Percentiles rank a stretch among this genome's conserved stretches.
These are phyloP conservation scores for Cenchrus fungigraminus DNA, from an alignment of 176 grass and related monocot species.

Conservation along the genomic window DNA sequence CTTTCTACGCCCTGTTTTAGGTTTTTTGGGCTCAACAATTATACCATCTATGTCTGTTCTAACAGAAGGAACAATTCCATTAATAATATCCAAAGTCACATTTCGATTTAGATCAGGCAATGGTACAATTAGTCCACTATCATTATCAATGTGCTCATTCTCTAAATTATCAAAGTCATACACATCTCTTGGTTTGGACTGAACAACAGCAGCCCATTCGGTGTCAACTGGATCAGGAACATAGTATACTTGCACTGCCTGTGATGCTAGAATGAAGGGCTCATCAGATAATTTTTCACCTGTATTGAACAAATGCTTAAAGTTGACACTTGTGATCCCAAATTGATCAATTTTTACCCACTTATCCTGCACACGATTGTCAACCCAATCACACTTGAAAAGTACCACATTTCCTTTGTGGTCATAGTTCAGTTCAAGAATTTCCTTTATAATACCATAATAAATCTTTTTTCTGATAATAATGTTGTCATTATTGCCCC, in stretches of 20 bases:
- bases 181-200: not conserved
- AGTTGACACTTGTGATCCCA: too few species aligned
- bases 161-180: too few species aligned
- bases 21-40: not conserved
- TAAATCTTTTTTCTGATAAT: not conserved
- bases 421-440: not conserved
- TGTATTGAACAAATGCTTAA: not conserved
- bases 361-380: not conserved
- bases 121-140: not conserved
- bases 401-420: not conserved
- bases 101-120: not conserved
- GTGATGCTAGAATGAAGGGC: not conserved
- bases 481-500: not conserved
- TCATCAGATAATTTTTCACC: not conserved
- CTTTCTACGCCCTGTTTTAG: too few species aligned
- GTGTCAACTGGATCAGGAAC: not conserved
- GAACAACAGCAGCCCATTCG: not conserved
- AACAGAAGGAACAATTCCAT: not conserved
- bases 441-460: not conserved
- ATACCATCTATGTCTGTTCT: constrained; percentile 1
- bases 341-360: too few species aligned
- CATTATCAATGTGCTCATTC: not conserved
- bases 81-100: not conserved
- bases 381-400: not conserved
- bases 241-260: not conserved